phyloP scores from a whole-genome alignment of 208 protist species.

The Leishmania tarentolae region DNA sequence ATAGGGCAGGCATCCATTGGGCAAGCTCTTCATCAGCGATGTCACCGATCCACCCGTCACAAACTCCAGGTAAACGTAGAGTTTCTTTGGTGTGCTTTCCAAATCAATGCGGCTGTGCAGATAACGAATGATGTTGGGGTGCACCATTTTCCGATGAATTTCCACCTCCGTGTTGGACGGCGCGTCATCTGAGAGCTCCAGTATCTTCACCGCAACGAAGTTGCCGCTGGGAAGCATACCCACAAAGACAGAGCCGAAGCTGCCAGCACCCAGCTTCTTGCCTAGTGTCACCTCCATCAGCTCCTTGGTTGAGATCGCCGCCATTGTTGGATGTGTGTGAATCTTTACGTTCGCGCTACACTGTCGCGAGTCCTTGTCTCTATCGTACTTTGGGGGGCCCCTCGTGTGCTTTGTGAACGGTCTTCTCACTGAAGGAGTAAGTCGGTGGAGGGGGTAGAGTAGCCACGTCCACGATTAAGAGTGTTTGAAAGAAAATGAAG shows the following conservation, averaged over 20 bases:
- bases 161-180: conserved; percentile 88
- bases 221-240: conserved; percentile 85
- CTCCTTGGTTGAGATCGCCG: conserved; percentile 65
- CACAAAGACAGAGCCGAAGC: conserved; percentile 89
- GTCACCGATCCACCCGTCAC: conserved; percentile 91
- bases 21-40: conserved; percentile 88
- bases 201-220: conserved; percentile 90
- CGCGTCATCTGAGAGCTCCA: conserved; percentile 85
- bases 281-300: conserved; percentile 78
- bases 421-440: neutral
- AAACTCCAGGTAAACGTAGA: conserved; percentile 93
- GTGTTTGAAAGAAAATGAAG: neutral
- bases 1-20: conserved; percentile 71
- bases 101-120: conserved; percentile 80
- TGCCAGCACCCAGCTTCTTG: conserved; percentile 90
- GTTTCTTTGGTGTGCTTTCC: conserved; percentile 81
- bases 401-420: neutral
- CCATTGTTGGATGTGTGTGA: conserved; percentile 13
- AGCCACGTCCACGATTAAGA: neutral
- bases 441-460: neutral
- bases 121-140: conserved; percentile 93
- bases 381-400: neutral
- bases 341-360: neutral
- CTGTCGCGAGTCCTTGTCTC: neutral
- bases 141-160: conserved; percentile 88